phyloP scores from a whole-genome alignment of 345 rosid genomes.

The Pistacia integerrima region DNA sequence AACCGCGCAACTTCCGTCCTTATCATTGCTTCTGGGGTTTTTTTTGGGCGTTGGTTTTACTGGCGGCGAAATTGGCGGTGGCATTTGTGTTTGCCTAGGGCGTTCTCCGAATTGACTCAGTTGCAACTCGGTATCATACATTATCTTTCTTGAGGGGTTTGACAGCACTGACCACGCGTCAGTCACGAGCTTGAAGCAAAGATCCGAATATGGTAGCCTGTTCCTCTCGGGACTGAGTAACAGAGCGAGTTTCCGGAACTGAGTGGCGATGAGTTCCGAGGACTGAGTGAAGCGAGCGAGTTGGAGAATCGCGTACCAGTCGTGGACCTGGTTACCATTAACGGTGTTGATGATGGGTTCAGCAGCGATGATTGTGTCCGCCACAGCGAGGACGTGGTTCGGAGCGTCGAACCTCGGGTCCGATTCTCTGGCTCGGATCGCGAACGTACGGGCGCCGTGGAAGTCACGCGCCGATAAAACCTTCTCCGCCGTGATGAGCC shows the following conservation, averaged over 20 bases:
- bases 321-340: conserved; percentile 36
- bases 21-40: conserved; percentile 6
- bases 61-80: conserved; percentile 13
- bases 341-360: conserved; percentile 38
- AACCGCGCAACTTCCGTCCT: conserved; percentile 3
- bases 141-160: conserved; percentile 59
- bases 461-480: conserved; percentile 72
- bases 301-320: conserved; percentile 87
- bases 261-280: conserved; percentile 70
- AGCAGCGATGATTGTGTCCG: conserved; percentile 71
- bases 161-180: conserved; percentile 91
- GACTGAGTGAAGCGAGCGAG: conserved; percentile 62
- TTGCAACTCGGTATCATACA: conserved; percentile 71
- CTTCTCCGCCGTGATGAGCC: conserved; percentile 87
- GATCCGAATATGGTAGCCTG: conserved; percentile 72
- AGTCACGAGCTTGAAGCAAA: conserved; percentile 63
- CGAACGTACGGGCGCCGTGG: conserved; percentile 75
- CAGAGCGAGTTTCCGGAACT: conserved; percentile 78
- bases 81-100: conserved; percentile 9
- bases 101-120: conserved; percentile 59
- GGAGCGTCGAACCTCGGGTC: conserved; percentile 67
- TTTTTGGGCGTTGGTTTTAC: neutral
- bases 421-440: conserved; percentile 79
- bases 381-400: conserved; percentile 74
- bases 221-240: conserved; percentile 68